Evolutionary conservation across 1,284 basidiomycete genomes (phyloP).

Genomic region (Tetrapyrgos nigripes): DNA sequence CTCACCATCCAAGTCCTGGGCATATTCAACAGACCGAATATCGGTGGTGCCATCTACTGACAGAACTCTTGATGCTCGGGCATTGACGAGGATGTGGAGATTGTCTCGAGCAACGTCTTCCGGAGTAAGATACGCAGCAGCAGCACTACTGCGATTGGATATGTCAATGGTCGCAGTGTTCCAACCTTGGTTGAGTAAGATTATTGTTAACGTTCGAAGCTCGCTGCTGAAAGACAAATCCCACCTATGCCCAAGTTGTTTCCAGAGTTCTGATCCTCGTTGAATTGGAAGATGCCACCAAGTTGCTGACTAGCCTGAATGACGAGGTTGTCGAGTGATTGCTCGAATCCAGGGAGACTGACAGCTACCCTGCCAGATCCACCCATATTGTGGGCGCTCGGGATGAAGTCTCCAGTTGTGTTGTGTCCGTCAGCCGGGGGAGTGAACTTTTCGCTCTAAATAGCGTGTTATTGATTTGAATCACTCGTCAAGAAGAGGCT

Average conservation of each 20-base stretch:
- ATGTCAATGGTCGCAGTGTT: conserved; percentile 19
- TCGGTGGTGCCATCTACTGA: background rate
- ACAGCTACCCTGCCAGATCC: conserved; percentile 13
- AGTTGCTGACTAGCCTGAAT: background rate
- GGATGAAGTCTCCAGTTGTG: conserved; percentile 14
- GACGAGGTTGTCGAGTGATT: background rate
- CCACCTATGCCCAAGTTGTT: conserved; percentile 38
- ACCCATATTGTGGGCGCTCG: conserved; percentile 15
- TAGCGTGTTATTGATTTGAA: conserved; percentile 1
- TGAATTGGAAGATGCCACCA: conserved; percentile 22
- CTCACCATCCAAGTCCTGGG: conserved; percentile 8
- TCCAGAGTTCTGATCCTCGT: conserved; percentile 36
- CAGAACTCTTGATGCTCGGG: conserved; percentile 19
- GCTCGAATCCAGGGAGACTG: conserved; percentile 8
- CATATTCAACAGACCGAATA: conserved; percentile 20
- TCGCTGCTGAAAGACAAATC: conserved; percentile 24
- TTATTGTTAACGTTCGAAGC: conserved; percentile 47
- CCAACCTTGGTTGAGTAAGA: conserved; percentile 25
- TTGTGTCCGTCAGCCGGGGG: conserved; percentile 15
- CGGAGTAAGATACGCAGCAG: conserved; percentile 22
- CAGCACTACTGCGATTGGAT: conserved; percentile 23
- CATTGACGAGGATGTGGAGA: conserved; percentile 23
- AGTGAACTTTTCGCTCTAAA: conserved; percentile 8
- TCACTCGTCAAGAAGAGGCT: background rate
- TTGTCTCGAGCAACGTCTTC: conserved; percentile 18